Evolutionary conservation across 495 filamentous ascomycete genomes (phyloP).

Genomic region (Arthonia radiata): DNA sequence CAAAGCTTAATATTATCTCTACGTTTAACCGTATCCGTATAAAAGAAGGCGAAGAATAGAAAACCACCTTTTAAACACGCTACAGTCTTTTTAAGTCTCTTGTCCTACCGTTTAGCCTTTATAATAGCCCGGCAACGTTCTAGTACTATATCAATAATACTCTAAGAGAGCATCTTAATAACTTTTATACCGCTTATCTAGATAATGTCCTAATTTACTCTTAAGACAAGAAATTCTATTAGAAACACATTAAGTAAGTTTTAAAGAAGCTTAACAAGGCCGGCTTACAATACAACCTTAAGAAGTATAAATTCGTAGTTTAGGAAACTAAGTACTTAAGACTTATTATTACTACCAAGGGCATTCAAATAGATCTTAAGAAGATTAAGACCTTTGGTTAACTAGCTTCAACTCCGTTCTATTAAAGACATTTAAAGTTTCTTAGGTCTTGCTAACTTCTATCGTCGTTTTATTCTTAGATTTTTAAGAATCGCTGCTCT

Average conservation of each 20-base stretch:
- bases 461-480: conserved; percentile 10
- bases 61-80: conserved; percentile 14
- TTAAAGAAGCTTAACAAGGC: conserved; percentile 6
- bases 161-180: conserved; percentile 8
- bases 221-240: conserved; percentile 7
- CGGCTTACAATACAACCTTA: conserved; percentile 8
- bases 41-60: conserved; percentile 9
- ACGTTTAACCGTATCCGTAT: conserved; percentile 18
- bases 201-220: conserved; percentile 16
- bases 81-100: conserved; percentile 10
- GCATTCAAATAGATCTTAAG: conserved; percentile 8
- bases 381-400: conserved; percentile 10
- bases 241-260: conserved; percentile 7
- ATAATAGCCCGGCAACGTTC: conserved; percentile 9
- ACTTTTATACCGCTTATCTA: conserved; percentile 12
- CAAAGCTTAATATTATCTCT: conserved; percentile 11
- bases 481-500: conserved; percentile 6
- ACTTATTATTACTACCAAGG: conserved; percentile 8
- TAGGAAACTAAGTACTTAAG: conserved; percentile 8
- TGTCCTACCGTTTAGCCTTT: conserved; percentile 10
- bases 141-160: conserved; percentile 12
- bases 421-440: conserved; percentile 9
- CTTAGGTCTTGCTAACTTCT: conserved; percentile 16
- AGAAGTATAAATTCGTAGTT: conserved; percentile 13
- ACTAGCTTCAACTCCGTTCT: conserved; percentile 3